Conservation (phyloP, 2,329 filamentous ascomycete genomes). For the Verticillium longisporum region DNA sequence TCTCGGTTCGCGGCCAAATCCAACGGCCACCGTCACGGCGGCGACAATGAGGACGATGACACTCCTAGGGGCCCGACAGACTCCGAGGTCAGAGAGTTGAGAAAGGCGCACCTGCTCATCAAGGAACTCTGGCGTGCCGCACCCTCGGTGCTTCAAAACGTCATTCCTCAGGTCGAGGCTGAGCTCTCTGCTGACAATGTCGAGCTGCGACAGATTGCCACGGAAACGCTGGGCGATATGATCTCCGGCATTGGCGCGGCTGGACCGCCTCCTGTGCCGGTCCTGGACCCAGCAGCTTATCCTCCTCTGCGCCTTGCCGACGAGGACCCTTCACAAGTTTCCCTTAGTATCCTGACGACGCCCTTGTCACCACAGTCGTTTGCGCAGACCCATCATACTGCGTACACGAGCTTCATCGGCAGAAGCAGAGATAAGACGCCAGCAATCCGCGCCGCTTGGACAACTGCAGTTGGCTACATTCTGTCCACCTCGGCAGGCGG, state of each 20-base stretch:
- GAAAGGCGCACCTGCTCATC: constrained; percentile 82
- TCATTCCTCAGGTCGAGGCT: constrained; percentile 87
- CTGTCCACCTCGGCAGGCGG: constrained; percentile 86
- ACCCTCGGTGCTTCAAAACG: constrained; percentile 81
- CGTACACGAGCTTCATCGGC: constrained; percentile 79
- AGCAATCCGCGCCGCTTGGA: constrained; percentile 80
- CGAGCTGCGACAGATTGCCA: constrained; percentile 78
- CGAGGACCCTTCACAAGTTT: constrained; percentile 41
- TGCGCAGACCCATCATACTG: constrained; percentile 67
- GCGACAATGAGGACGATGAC: constrained; percentile 59
- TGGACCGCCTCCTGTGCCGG: constrained; percentile 66
- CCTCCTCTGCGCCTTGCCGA: constrained; percentile 65
- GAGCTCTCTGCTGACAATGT: constrained; percentile 88
- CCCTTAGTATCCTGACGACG: constrained; percentile 61
- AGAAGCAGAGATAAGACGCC: constrained; percentile 82
- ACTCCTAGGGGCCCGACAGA: constrained; percentile 60
- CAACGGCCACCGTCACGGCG: constrained; percentile 51
- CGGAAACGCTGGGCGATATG: constrained; percentile 92
- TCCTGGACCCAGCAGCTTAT: constrained; percentile 75
- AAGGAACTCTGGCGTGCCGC: constrained; percentile 91
- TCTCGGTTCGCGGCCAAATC: constrained; percentile 51
- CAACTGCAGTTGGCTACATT: constrained; percentile 75
- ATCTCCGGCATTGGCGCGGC: constrained; percentile 89
- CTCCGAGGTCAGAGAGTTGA: constrained; percentile 78
- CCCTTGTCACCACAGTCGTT: constrained; percentile 88